Percentiles rank a stretch among this genome's conserved stretches.
Conservation (phyloP, 129 eudicot species). For the Kitagawia praeruptora region DNA sequence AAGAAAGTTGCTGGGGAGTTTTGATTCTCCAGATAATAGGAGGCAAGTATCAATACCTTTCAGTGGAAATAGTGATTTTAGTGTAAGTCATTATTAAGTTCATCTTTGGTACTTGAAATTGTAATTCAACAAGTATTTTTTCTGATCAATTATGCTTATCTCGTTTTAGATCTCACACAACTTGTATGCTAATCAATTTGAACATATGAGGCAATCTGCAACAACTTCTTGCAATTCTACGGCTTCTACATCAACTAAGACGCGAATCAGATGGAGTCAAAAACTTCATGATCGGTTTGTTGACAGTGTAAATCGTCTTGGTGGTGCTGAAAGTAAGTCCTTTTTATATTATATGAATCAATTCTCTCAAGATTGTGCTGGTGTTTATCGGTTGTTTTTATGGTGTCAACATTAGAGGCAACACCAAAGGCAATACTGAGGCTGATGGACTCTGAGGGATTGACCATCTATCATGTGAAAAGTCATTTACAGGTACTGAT, state of each 20-base stretch:
- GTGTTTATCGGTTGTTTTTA: not conserved
- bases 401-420: slow-evolving; percentile 48
- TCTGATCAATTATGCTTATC: not conserved
- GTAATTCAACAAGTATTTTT: not conserved
- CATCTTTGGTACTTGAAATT: not conserved
- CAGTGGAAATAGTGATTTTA: slow-evolving; percentile 36
- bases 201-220: slow-evolving; percentile 17
- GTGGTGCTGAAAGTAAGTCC: slow-evolving; percentile 79
- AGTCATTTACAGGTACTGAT: slow-evolving; percentile 80
- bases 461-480: slow-evolving; percentile 92
- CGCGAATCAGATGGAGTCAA: slow-evolving; percentile 94
- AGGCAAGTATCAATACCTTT: slow-evolving; percentile 26
- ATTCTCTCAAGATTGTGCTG: not conserved
- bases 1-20: slow-evolving; percentile 46
- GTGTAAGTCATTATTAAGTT: slow-evolving; percentile 39
- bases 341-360: not conserved
- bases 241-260: slow-evolving; percentile 44
- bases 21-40: slow-evolving; percentile 36
- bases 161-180: slow-evolving; percentile 16
- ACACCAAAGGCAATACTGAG: slow-evolving; percentile 88
- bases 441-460: slow-evolving; percentile 74
- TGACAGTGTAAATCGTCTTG: slow-evolving; percentile 76
- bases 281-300: slow-evolving; percentile 92
- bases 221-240: slow-evolving; percentile 25
- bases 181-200: slow-evolving; percentile 18